A percentile compares a stretch with the other conserved stretches of the same genome.
Evolutionary conservation across 306 rosid genomes (phyloP).

Genomic region (Canavalia ensiformis): DNA sequence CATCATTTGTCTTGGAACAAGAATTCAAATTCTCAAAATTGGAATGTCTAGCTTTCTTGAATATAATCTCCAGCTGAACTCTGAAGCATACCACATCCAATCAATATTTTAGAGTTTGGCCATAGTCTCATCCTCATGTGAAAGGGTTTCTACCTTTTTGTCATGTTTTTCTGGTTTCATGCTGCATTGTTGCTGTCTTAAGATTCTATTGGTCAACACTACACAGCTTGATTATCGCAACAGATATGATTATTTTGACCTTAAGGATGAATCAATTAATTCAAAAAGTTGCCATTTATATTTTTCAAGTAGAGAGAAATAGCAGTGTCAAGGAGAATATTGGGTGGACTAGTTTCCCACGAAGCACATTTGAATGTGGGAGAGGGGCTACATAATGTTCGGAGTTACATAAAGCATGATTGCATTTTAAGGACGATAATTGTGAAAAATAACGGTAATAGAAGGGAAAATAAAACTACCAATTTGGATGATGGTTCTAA

Average conservation of each 20-base stretch:
- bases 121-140: neutral
- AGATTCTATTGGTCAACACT: neutral
- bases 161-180: neutral
- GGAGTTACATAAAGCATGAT: too few species aligned
- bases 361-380: too few species aligned
- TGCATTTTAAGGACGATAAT: too few species aligned
- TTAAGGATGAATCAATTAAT: neutral
- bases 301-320: neutral
- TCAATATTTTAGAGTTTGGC: neutral
- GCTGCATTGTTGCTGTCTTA: neutral
- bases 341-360: too few species aligned
- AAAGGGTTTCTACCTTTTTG: constrained; percentile 12
- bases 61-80: neutral
- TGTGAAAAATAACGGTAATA: too few species aligned
- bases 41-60: neutral
- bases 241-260: constrained; percentile 37
- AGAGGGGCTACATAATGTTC: too few species aligned
- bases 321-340: too few species aligned
- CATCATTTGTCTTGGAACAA: constrained; percentile 19
- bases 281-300: constrained; percentile 1
- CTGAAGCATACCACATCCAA: neutral
- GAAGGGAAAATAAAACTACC: too few species aligned
- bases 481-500: too few species aligned
- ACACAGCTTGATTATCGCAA: neutral
- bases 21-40: neutral